A percentile compares a stretch with the other conserved stretches of the same genome.
Evolutionary conservation across 805 yeast genomes (phyloP).

Genomic region (Debaryomyces maramus): DNA sequence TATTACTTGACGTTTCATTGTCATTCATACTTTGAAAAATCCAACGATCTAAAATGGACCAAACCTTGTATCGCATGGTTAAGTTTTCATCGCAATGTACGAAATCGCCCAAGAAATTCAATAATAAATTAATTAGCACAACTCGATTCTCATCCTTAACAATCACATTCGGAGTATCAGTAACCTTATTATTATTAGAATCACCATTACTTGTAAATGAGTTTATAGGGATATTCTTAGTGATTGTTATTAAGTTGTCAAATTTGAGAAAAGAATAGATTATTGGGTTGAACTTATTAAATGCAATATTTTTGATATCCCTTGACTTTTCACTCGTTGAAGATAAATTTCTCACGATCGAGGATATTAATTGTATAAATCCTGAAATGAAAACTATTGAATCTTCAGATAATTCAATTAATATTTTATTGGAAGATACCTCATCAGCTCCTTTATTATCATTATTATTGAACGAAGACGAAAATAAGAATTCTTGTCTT

Average conservation of each 20-base stretch:
- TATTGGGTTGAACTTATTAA: slow-evolving; percentile 34
- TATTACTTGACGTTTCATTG: background rate
- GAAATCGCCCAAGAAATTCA: slow-evolving; percentile 54
- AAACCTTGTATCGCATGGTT: slow-evolving; percentile 48
- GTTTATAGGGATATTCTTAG: slow-evolving; percentile 10
- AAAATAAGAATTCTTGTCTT: slow-evolving; percentile 33
- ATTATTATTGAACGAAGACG: slow-evolving; percentile 9
- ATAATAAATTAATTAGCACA: slow-evolving; percentile 33
- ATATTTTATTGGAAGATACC: slow-evolving; percentile 31
- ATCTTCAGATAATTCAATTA: slow-evolving; percentile 72
- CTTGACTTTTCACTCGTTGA: slow-evolving; percentile 21
- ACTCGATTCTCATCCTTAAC: slow-evolving; percentile 39
- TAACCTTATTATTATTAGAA: slow-evolving; percentile 10
- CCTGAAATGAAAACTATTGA: slow-evolving; percentile 74
- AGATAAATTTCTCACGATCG: slow-evolving; percentile 31
- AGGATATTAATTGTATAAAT: slow-evolving; percentile 60
- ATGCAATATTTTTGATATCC: slow-evolving; percentile 28
- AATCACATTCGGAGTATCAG: slow-evolving; percentile 21
- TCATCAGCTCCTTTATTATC: slow-evolving; percentile 21
- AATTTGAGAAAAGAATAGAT: slow-evolving; percentile 37
- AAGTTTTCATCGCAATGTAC: slow-evolving; percentile 41
- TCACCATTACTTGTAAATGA: background rate
- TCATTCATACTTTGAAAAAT: slow-evolving; percentile 42
- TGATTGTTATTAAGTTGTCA: slow-evolving; percentile 33
- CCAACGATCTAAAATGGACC: slow-evolving; percentile 75